Base-by-base conservation (phyloP, 352 stramenopile genomes). In the Phytopythium delawarense region DNA sequence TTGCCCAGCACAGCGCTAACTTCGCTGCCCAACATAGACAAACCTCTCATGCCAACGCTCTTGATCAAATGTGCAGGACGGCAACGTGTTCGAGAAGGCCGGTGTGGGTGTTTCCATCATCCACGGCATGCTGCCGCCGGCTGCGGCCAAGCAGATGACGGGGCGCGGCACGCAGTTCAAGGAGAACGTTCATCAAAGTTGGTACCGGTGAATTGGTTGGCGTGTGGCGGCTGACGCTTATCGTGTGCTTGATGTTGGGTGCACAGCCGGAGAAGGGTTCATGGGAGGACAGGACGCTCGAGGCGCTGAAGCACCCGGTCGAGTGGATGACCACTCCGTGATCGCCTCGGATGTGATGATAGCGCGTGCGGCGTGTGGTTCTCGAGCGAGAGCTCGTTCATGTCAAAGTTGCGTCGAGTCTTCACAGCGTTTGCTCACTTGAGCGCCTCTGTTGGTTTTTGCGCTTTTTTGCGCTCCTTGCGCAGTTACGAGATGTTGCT, bases 41-140 rank as follows among this genome's bases (percentile, higher is more conserved):
- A 0, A 15, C 37, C 5, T 42, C 16, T 5, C 11, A 42, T 16
- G 37, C 37, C 16, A 42, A 42, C 11, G 6, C 34, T 42, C 16
- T 42, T 15, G 13, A 4, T 42, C 11, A 11, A 42, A 18, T 42
- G 37, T 15, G 13, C 37, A 42, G 75, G 84, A 96, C 46, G 94
- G 96, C 59, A 97, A 98, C 37, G 94, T 98, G 16, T 99, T 97
- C 66, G 97, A 99, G 78, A 99, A 99, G 81, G 97, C 96, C 6
- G 97, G 97, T 40, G 96, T 99, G 25, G 98, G 98, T 71, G 84
- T 99, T 2, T 98, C 88, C 45, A 97, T 99, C 25, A 97, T 99
- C 34, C 97, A 99, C 73, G 97, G 97, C 59, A 92, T 75, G 12
- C 87, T 99, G 79, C 96, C 94, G 5, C 92, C 96, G 66, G 79